Conservation (phyloP, 306 rosid species). For the Abrus pulchellus region DNA sequence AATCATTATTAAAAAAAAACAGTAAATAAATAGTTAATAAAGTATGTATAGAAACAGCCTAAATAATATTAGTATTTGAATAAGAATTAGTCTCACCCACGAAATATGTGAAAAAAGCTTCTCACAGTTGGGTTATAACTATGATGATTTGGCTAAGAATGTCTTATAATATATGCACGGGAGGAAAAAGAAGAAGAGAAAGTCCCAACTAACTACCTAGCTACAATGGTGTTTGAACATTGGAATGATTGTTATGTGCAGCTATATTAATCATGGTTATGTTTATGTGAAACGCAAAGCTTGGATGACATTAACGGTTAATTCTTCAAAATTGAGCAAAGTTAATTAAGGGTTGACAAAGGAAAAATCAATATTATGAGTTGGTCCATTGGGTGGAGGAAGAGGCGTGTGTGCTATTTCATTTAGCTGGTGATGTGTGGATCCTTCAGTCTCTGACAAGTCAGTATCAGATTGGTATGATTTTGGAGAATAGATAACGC, state of each 20-base stretch:
- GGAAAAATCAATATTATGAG: slow-evolving; percentile 57
- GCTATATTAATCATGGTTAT: neutral
- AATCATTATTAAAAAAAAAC: too few species aligned
- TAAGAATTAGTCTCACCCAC: too few species aligned
- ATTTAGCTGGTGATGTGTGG: neutral
- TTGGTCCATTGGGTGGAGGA: slow-evolving; percentile 17
- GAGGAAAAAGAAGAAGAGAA: too few species aligned
- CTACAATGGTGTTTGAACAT: too few species aligned
- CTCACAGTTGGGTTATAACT: neutral
- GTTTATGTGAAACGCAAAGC: neutral
- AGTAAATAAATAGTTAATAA: too few species aligned
- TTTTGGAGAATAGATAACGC: slow-evolving; percentile 56
- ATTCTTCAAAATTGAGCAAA: neutral
- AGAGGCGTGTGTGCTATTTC: slow-evolving; percentile 28
- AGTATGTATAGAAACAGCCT: too few species aligned
- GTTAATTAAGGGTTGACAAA: slow-evolving; percentile 57
- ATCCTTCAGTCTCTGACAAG: slow-evolving; percentile 55
- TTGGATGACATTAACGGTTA: neutral
- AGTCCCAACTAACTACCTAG: too few species aligned
- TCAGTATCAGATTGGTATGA: slow-evolving; percentile 70
- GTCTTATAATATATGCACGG: neutral
- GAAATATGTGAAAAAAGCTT: too few species aligned
- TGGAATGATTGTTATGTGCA: neutral
- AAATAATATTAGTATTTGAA: too few species aligned
- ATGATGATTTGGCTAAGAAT: neutral